A percentile compares a stretch with the other conserved stretches of the same genome.
These are phyloP conservation scores for Phialophora expanda DNA, from an alignment of 2,329 filamentous ascomycete species.

Conservation along the genomic window DNA sequence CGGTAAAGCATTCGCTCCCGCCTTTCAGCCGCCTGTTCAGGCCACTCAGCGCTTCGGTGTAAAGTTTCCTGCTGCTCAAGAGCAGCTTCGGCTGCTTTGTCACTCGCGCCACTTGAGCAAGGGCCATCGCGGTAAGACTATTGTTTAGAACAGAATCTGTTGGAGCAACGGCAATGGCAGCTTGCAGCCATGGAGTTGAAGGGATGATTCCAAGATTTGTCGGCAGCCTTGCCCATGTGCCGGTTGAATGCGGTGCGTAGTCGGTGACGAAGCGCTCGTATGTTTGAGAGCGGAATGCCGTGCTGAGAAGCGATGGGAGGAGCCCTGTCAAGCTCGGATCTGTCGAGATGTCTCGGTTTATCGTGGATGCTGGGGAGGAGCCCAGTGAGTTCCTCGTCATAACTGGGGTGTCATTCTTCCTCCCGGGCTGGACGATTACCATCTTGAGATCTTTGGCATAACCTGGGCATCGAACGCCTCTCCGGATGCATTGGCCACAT, in stretches of 20 bases:
- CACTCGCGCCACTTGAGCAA: slow-evolving; percentile 18
- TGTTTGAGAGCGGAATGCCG: slow-evolving; percentile 16
- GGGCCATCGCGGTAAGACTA: slow-evolving; percentile 17
- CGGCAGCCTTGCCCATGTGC: slow-evolving; percentile 9
- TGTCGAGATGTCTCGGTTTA: not conserved
- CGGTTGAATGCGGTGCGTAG: slow-evolving; percentile 17
- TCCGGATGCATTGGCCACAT: slow-evolving; percentile 25
- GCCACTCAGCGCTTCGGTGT: slow-evolving; percentile 16
- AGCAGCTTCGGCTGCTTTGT: not conserved
- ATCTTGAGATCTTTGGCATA: slow-evolving; percentile 24
- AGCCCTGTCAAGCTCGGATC: slow-evolving; percentile 1
- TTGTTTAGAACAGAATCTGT: slow-evolving; percentile 16
- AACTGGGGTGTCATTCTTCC: not conserved
- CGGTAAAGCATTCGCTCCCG: slow-evolving; percentile 3
- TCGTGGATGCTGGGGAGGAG: slow-evolving; percentile 2
- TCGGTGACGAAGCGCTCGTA: slow-evolving; percentile 13
- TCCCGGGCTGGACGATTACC: slow-evolving; percentile 21
- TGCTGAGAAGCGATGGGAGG: slow-evolving; percentile 13
- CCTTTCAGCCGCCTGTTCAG: slow-evolving; percentile 11
- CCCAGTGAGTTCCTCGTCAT: not conserved
- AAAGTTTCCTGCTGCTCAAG: slow-evolving; percentile 2
- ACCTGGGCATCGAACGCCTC: slow-evolving; percentile 22
- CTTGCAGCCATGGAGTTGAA: slow-evolving; percentile 22
- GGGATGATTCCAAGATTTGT: slow-evolving; percentile 2
- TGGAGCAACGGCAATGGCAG: slow-evolving; percentile 4